Percentiles rank a stretch among this genome's conserved stretches.
Evolutionary conservation across 2,329 filamentous ascomycete genomes (phyloP).

Genomic region (Aspergillus sp.): DNA sequence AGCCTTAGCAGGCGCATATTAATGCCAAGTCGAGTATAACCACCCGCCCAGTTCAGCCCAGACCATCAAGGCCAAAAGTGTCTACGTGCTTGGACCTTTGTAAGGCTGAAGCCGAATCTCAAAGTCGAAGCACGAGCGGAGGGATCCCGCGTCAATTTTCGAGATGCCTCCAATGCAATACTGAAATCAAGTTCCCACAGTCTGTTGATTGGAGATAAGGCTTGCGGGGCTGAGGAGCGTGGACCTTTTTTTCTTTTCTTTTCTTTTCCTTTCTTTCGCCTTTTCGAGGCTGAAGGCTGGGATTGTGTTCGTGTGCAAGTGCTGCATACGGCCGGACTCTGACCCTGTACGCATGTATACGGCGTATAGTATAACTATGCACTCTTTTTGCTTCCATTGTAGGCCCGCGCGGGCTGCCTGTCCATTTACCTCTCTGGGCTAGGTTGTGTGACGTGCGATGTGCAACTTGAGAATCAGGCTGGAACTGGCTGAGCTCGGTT

Average conservation of each 20-base stretch:
- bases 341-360: no score
- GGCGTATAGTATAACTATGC: no score
- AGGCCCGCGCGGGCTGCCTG: not conserved
- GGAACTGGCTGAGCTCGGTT: no score
- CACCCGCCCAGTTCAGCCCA: not conserved
- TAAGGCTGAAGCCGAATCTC: not conserved
- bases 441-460: not conserved
- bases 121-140: not conserved
- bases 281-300: not conserved
- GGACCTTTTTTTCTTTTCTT: not conserved
- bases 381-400: no score
- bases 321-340: no score
- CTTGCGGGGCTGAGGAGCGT: not conserved
- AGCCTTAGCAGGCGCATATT: not conserved
- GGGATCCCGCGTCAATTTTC: not conserved
- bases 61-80: no score
- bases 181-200: not conserved
- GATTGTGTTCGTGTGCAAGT: not conserved
- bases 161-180: not conserved
- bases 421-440: not conserved
- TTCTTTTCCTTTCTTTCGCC: not conserved
- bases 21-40: not conserved
- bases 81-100: not conserved
- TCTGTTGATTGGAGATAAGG: no score
- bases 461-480: not conserved